Percentiles rank a stretch among this genome's conserved stretches.
Conservation (phyloP, 345 rosid genomes). For the Anacardium occidentale region DNA sequence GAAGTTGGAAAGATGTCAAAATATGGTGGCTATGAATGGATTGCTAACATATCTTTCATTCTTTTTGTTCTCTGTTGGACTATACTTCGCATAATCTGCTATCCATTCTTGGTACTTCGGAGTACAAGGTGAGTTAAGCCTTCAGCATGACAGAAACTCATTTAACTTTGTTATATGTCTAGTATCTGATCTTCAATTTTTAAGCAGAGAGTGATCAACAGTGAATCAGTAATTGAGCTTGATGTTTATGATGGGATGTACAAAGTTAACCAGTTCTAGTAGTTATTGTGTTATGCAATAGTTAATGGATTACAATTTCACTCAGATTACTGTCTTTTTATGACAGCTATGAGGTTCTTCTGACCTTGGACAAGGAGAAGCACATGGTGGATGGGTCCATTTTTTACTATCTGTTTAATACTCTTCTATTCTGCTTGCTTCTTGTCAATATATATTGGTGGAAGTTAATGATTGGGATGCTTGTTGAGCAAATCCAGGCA, state of each 20-base stretch:
- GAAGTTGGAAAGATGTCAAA: slow-evolving; percentile 87
- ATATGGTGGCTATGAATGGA: slow-evolving; percentile 62
- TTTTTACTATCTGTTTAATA: slow-evolving; percentile 71
- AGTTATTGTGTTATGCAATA: neutral
- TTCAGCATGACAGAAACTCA: neutral
- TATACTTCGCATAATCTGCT: slow-evolving; percentile 56
- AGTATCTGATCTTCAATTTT: neutral
- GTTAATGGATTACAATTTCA: neutral
- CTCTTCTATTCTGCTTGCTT: slow-evolving; percentile 67
- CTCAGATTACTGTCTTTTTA: neutral
- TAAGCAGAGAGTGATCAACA: neutral
- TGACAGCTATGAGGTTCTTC: slow-evolving; percentile 71
- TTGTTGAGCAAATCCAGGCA: slow-evolving; percentile 5
- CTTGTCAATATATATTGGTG: no score
- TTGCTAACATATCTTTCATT: slow-evolving; percentile 49
- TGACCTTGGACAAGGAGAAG: slow-evolving; percentile 46
- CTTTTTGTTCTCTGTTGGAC: slow-evolving; percentile 55
- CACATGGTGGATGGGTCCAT: slow-evolving; percentile 45
- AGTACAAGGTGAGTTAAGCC: slow-evolving; percentile 63
- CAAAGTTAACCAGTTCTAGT: neutral
- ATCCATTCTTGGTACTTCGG: slow-evolving; percentile 70
- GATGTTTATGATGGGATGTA: neutral
- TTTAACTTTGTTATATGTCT: neutral
- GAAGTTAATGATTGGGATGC: no score
- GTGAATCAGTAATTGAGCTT: neutral